phyloP scores from a whole-genome alignment of 192 early-diverging fungal species.

The Thamnidium elegans region DNA sequence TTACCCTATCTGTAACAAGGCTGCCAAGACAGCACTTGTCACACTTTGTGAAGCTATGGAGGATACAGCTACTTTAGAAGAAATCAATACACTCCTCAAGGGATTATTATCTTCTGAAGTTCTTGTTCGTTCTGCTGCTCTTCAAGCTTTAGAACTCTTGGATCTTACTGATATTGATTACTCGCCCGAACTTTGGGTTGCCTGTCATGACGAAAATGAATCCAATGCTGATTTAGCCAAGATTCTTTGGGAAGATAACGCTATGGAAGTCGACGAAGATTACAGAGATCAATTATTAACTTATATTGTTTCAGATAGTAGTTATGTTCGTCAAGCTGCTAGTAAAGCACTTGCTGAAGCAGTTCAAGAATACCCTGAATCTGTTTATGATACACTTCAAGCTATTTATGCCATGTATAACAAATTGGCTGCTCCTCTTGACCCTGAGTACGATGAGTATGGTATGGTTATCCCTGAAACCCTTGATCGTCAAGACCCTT shows the following conservation, averaged over 20 bases:
- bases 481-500: constrained; percentile 76
- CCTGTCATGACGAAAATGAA: constrained; percentile 58
- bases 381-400: constrained; percentile 47
- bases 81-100: constrained; percentile 57
- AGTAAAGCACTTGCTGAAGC: constrained; percentile 62
- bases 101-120: constrained; percentile 66
- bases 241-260: constrained; percentile 63
- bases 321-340: constrained; percentile 59
- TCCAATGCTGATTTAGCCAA: constrained; percentile 55
- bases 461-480: constrained; percentile 87
- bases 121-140: constrained; percentile 62
- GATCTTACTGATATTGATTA: constrained; percentile 58
- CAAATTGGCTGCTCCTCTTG: constrained; percentile 62
- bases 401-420: constrained; percentile 61
- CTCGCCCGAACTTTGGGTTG: constrained; percentile 68
- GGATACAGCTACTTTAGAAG: constrained; percentile 41
- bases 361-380: constrained; percentile 54
- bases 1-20: constrained; percentile 54
- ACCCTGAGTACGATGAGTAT: constrained; percentile 87
- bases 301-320: constrained; percentile 49
- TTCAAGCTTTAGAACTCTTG: constrained; percentile 58
- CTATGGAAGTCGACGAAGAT: constrained; percentile 49
- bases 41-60: constrained; percentile 48
- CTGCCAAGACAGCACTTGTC: constrained; percentile 50
- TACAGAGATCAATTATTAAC: constrained; percentile 44